phyloP scores from a whole-genome alignment of 148 eudicot species.

The Amaranthus palmeri region DNA sequence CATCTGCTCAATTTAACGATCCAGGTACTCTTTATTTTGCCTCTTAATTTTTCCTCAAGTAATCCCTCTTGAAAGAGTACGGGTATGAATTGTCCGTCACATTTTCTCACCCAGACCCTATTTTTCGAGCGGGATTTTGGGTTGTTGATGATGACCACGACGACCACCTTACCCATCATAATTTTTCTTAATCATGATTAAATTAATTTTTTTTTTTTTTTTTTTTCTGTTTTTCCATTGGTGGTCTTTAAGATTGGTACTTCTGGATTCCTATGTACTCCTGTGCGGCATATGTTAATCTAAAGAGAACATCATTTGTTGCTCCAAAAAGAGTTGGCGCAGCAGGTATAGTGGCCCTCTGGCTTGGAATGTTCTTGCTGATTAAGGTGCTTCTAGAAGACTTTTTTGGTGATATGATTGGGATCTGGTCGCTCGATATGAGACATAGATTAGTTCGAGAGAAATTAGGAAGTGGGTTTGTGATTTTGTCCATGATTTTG shows the following conservation, averaged over 20 bases:
- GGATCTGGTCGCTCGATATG: constrained; percentile 52
- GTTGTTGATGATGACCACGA: no score
- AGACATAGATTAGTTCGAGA: constrained; percentile 50
- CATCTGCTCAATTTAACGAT: constrained; percentile 54
- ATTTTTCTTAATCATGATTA: background rate
- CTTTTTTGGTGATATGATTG: constrained; percentile 16
- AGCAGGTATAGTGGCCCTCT: constrained; percentile 25
- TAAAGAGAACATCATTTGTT: constrained; percentile 24
- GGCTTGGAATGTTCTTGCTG: constrained; percentile 39
- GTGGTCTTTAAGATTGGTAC: constrained; percentile 46
- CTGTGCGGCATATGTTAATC: constrained; percentile 43
- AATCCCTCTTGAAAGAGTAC: no score
- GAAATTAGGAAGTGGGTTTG: constrained; percentile 56
- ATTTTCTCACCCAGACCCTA: no score
- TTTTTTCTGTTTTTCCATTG: no score
- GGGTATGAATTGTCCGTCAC: no score
- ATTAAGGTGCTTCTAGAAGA: constrained; percentile 41
- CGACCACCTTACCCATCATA: background rate
- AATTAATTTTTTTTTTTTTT: background rate
- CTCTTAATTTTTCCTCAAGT: no score
- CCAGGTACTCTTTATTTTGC: constrained; percentile 29
- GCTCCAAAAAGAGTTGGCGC: background rate
- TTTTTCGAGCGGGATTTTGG: no score
- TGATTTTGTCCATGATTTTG: constrained; percentile 41
- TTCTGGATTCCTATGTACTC: constrained; percentile 59